phyloP scores from a whole-genome alignment of 2,329 filamentous ascomycete genomes.

The Diplodia corticola region DNA sequence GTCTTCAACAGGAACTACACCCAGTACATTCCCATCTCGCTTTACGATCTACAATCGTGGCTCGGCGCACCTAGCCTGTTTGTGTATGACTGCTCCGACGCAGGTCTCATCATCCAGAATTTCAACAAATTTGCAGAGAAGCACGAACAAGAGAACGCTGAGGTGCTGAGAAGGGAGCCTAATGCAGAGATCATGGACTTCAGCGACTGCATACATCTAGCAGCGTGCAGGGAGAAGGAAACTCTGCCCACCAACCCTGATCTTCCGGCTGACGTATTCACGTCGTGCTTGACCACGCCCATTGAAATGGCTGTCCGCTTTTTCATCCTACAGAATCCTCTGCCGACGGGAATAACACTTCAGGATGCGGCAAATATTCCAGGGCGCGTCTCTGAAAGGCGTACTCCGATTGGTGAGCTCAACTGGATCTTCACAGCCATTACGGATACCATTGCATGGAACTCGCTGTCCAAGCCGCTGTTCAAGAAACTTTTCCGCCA shows the following conservation, averaged over 20 bases:
- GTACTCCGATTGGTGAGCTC: conserved; percentile 90
- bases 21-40: conserved; percentile 94
- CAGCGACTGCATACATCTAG: conserved; percentile 86
- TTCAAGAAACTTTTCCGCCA: conserved; percentile 98
- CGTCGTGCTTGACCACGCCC: conserved; percentile 90
- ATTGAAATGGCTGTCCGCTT: conserved; percentile 97
- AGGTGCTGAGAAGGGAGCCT: conserved; percentile 73
- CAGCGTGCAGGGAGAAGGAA: conserved; percentile 86
- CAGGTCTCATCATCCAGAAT: conserved; percentile 91
- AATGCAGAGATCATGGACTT: conserved; percentile 65
- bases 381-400: conserved; percentile 84
- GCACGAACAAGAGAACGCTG: conserved; percentile 84
- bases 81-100: conserved; percentile 96
- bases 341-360: conserved; percentile 66
- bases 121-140: conserved; percentile 95
- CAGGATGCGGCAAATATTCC: conserved; percentile 87
- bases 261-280: conserved; percentile 92
- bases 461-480: conserved; percentile 80
- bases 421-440: conserved; percentile 99
- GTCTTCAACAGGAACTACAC: conserved; percentile 99
- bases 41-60: conserved; percentile 95
- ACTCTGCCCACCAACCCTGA: conserved; percentile 93
- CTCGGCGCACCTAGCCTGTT: conserved; percentile 93
- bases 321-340: conserved; percentile 90
- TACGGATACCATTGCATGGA: conserved; percentile 98